Base-by-base conservation (phyloP, 2,329 filamentous ascomycete species). In the Conoideocrella luteorostrata region DNA sequence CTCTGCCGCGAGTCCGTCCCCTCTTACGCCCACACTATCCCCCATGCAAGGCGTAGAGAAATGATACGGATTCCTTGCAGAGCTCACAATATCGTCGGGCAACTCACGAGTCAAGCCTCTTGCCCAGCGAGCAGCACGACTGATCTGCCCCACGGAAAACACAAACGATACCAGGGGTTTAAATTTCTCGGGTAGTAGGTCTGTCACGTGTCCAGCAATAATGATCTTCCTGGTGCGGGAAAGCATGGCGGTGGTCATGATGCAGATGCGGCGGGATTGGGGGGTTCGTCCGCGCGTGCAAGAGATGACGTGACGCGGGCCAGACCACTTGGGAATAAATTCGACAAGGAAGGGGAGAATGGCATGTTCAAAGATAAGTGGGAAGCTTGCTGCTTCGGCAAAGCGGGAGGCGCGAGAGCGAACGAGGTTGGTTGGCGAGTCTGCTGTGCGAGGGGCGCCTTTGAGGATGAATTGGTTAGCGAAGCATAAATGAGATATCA, bases 41-140 rank as follows among this genome's bases (percentile, higher is more conserved):
- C 68, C 68, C 67, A 71, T 71, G 42, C 66, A 65, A 3, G 64
- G 67, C n/a, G 50, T 60, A 29, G 52, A 49, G 49, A 69, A 71
- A 48, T 60, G 65, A 37, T 67, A 70, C 2, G 68, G 67, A 48
- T 71, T 71, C 12, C 66, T 58, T 5, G 68, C 58, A 26, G 45
- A 38, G 47, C 67, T 70, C 1, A 70, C 54, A n/a, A n/a, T n/a
- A 10, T 69, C 67, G 45, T 71, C 68, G 2, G 60, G 64, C 47
- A 62, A 61, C 7, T 61, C 52, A 39, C 52, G 57, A 33, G 58
- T 51, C 4, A 70, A 48, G 1, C 68, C 68, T 13, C 67, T 53
- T 12, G 68, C 61, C 68, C 67, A 71, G 11, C 62, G 59, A 6
- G 62, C 58, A 5, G 50, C 50, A 5, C 67, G 63, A 12, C 60